These are phyloP conservation scores for Elongisporangium anandrum DNA, from an alignment of 352 stramenopile species.

Conservation along the genomic window DNA sequence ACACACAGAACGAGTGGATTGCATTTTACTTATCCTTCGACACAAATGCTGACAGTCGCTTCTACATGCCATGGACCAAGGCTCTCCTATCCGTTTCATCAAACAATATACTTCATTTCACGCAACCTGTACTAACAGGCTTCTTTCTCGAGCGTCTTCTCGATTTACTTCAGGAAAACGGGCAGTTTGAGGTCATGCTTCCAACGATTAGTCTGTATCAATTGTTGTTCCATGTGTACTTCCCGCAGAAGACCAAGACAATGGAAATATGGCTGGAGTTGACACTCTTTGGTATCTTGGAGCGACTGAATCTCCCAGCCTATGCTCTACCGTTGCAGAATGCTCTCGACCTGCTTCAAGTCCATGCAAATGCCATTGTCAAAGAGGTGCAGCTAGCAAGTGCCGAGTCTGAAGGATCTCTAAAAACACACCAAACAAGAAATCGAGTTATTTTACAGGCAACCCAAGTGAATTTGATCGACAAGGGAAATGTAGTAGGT, in stretches of 20 bases:
- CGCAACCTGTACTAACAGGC: conserved; percentile 43
- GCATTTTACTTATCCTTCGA: conserved; percentile 43
- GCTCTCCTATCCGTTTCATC: conserved; percentile 18
- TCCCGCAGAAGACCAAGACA: conserved; percentile 20
- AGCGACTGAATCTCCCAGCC: conserved; percentile 36
- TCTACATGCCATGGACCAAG: conserved; percentile 43
- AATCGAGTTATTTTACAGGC: conserved; percentile 21
- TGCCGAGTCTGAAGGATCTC: not conserved
- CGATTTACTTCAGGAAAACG: conserved; percentile 22
- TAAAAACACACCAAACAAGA: not conserved
- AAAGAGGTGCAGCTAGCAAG: conserved; percentile 33
- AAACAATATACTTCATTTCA: conserved; percentile 17
- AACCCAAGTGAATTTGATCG: conserved; percentile 13
- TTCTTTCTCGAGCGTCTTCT: conserved; percentile 46
- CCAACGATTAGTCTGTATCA: conserved; percentile 45
- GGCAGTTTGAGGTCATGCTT: conserved; percentile 29
- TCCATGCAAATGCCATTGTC: conserved; percentile 25
- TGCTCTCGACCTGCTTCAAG: conserved; percentile 47
- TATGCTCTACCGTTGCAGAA: conserved; percentile 45
- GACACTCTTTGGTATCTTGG: conserved; percentile 35
- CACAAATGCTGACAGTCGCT: conserved; percentile 30
- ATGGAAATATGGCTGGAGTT: conserved; percentile 59
- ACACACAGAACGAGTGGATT: conserved; percentile 32
- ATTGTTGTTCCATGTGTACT: conserved; percentile 38
- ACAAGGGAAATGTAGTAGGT: conserved; percentile 26